Percentiles rank a stretch among this genome's conserved stretches.
Conservation (phyloP, 768 basidiomycete genomes). For the Tulasnella calospora region DNA sequence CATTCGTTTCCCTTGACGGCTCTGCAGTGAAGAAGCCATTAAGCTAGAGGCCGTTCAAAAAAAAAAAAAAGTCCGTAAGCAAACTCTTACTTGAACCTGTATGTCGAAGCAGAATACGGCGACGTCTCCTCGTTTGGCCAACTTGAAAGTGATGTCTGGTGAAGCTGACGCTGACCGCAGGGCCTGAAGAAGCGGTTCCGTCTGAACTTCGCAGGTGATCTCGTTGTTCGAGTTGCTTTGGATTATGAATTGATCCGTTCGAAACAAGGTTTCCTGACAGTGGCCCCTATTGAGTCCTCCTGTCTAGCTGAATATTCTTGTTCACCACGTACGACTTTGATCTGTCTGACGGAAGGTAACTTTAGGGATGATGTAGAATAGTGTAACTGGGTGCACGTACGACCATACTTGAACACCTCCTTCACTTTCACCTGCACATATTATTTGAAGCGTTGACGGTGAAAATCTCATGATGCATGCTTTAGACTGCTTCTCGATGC, state of each 20-base stretch:
- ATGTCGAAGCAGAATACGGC: conserved; percentile 77
- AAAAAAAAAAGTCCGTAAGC: conserved; percentile 44
- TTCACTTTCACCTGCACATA: conserved; percentile 77
- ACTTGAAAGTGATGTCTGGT: conserved; percentile 68
- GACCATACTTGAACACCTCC: conserved; percentile 87
- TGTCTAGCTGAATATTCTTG: not conserved
- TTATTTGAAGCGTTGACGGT: conserved; percentile 68
- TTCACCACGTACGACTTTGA: conserved; percentile 29
- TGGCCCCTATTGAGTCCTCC: not conserved
- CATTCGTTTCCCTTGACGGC: conserved; percentile 58
- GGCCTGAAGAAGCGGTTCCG: conserved; percentile 70
- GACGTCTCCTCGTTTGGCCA: conserved; percentile 79
- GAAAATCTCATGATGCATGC: conserved; percentile 77
- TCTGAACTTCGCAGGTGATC: conserved; percentile 66
- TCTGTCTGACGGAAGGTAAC: conserved; percentile 27
- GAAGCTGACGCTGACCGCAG: conserved; percentile 54
- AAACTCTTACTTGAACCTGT: conserved; percentile 36
- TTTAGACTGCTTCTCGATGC: conserved; percentile 78
- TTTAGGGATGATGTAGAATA: conserved; percentile 13
- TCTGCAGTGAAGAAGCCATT: conserved; percentile 37
- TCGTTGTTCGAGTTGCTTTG: conserved; percentile 77
- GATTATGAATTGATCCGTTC: conserved; percentile 61
- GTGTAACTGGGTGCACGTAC: conserved; percentile 37
- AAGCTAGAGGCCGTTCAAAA: conserved; percentile 32
- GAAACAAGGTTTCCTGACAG: conserved; percentile 49